Percentiles rank a stretch among this genome's conserved stretches.
Evolutionary conservation across 371 early-diverging fungal genomes (phyloP).

Genomic region (Mucor velutinosus): DNA sequence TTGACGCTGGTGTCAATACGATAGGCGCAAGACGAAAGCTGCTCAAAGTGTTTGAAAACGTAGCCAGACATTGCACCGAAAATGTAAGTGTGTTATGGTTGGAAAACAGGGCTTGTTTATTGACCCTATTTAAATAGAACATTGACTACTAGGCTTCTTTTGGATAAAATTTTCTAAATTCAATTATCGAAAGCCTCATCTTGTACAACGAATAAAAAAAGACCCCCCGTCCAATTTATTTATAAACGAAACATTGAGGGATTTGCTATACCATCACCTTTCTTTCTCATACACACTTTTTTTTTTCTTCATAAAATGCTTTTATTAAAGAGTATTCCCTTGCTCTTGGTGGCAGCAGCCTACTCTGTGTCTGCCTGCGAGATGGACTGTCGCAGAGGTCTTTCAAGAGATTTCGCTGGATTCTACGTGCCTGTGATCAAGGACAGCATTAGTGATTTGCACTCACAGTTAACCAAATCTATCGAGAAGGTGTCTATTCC

Average conservation of each 20-base stretch:
- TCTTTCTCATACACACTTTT: neutral
- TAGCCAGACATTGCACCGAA: conserved; percentile 57
- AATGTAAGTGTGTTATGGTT: conserved; percentile 30
- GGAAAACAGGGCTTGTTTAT: neutral
- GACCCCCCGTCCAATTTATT: neutral
- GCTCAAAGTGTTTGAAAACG: conserved; percentile 93
- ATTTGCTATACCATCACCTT: neutral
- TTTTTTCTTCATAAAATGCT: conserved; percentile 2
- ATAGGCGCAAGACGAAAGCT: conserved; percentile 94
- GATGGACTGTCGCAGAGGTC: conserved; percentile 56
- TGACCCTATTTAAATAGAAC: conserved; percentile 5
- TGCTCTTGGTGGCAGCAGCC: conserved; percentile 1
- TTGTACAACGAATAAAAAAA: conserved; percentile 1
- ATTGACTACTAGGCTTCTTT: conserved; percentile 10
- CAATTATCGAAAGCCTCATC: conserved; percentile 9
- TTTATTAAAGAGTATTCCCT: conserved; percentile 8
- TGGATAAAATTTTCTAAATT: neutral
- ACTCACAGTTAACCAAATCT: conserved; percentile 31
- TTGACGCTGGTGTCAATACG: conserved; percentile 86
- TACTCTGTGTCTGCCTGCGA: conserved; percentile 53
- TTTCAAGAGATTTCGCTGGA: conserved; percentile 56
- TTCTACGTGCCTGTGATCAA: conserved; percentile 45
- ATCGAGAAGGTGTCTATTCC: conserved; percentile 32
- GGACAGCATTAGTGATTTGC: conserved; percentile 29
- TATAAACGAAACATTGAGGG: neutral